Conservation (phyloP, 768 basidiomycete genomes). For the Clathrus columnatus region DNA sequence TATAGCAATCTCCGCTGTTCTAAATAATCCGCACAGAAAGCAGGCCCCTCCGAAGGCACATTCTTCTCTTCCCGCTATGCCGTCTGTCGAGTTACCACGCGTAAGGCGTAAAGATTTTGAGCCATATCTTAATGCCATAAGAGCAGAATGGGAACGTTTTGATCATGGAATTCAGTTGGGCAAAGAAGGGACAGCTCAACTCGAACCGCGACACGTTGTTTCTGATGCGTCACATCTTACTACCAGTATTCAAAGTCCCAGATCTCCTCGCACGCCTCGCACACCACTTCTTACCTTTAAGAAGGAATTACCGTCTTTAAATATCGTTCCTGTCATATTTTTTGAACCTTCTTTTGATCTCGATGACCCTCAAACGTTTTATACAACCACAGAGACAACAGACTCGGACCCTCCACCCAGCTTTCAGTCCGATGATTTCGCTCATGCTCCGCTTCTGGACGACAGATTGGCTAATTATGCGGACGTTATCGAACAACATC, state of each 20-base stretch:
- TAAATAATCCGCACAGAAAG: constrained; percentile 81
- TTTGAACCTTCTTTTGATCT: constrained; percentile 75
- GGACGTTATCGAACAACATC: constrained; percentile 90
- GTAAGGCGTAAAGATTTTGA: constrained; percentile 81
- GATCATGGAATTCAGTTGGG: constrained; percentile 34
- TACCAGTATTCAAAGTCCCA: constrained; percentile 10
- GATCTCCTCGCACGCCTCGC: constrained; percentile 17
- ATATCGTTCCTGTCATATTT: constrained; percentile 72
- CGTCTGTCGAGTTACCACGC: constrained; percentile 68
- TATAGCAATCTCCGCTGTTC: constrained; percentile 85
- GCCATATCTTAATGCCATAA: constrained; percentile 62
- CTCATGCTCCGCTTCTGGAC: constrained; percentile 65
- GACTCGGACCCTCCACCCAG: constrained; percentile 26
- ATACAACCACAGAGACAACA: constrained; percentile 50
- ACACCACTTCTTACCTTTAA: constrained; percentile 26
- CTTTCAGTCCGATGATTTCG: constrained; percentile 51
- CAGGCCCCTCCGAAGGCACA: constrained; percentile 86
- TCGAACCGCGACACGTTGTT: neutral
- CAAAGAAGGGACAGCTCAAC: constrained; percentile 24
- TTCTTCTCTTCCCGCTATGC: constrained; percentile 63
- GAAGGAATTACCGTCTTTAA: constrained; percentile 56
- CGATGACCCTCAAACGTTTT: constrained; percentile 68
- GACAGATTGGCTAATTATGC: constrained; percentile 89
- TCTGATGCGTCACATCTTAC: constrained; percentile 12
- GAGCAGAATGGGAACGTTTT: constrained; percentile 72